A percentile compares a stretch with the other conserved stretches of the same genome.
phyloP scores from a whole-genome alignment of 2,329 filamentous ascomycete species.

The Rutstroemia sydowiana region DNA sequence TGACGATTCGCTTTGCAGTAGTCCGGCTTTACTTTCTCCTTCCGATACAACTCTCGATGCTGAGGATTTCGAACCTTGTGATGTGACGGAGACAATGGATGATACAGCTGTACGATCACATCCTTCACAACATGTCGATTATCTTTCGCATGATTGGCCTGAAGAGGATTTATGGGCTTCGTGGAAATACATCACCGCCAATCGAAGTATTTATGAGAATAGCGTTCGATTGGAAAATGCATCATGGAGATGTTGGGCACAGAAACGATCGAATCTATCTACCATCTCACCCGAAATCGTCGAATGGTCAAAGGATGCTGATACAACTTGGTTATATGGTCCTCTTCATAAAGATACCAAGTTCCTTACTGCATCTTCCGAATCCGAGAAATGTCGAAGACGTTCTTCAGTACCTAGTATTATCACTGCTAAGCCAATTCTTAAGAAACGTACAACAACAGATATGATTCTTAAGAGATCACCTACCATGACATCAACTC shows the following conservation, averaged over 20 bases:
- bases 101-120: conserved; percentile 47
- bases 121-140: conserved; percentile 81
- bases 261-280: conserved; percentile 76
- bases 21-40: conserved; percentile 47
- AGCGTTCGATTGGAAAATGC: conserved; percentile 84
- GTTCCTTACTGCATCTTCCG: conserved; percentile 25
- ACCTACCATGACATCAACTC: conserved; percentile 44
- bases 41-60: conserved; percentile 38
- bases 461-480: conserved; percentile 91
- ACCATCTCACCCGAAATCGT: conserved; percentile 87
- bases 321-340: conserved; percentile 96
- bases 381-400: conserved; percentile 39
- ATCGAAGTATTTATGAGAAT: conserved; percentile 72
- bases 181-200: conserved; percentile 86
- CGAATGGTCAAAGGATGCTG: conserved; percentile 98
- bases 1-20: conserved; percentile 45
- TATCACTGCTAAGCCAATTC: conserved; percentile 58
- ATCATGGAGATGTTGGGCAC: conserved; percentile 95
- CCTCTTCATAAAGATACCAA: conserved; percentile 60
- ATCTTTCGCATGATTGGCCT: conserved; percentile 88
- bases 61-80: not conserved
- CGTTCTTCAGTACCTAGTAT: not conserved
- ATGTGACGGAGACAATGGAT: conserved; percentile 34
- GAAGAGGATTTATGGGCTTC: conserved; percentile 98
- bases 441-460: conserved; percentile 95